Base-by-base conservation (phyloP, 495 filamentous ascomycete genomes). In the Hypoxylon trugodes region DNA sequence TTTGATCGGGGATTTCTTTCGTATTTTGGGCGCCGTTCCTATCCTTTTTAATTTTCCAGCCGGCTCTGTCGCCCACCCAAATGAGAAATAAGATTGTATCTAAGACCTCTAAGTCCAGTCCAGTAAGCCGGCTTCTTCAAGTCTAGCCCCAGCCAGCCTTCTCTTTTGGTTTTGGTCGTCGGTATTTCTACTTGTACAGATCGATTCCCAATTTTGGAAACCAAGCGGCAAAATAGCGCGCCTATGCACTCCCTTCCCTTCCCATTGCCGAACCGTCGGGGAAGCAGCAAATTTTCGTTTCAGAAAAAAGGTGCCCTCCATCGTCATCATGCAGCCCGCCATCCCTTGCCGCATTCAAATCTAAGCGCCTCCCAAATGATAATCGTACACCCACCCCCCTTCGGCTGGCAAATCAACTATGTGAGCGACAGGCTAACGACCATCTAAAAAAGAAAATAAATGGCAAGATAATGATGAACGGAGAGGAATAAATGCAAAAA, bases 1-100 rank as follows among this genome's bases (percentile, higher is more conserved):
- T 43, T 51, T 59, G 66, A 69, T 65, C 32, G 62, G 69, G 68
- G 69, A 69, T 64, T 66, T 69, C n/a, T 37, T 65, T 53, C 37
- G 22, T 13, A 61, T 52, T 66, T 53, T 71, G 30, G 30, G 30
- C 55, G 62, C 55, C 55, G 36, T 63, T 66, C n/a, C n/a, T 46
- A 46, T 21, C 49, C 43, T 56, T 37, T 45, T 48, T 58, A n/a
- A n/a, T n/a, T n/a, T 48, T 13, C 43, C 37, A 49, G 30, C 13
- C 28, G 25, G 43, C 36, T 36, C 45, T 19, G 24, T 38, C 19
- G 43, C 18, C 10, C 43, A 40, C 41, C 48, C 40, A 35, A 42
- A 38, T 37, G 19, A 58, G 32, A n/a, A n/a, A n/a, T n/a, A n/a
- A n/a, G n/a, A n/a, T n/a, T n/a, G n/a, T n/a, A n/a, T n/a, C n/a